Conservation (phyloP, 441 rosid genomes). For the Populus tomentosa region DNA sequence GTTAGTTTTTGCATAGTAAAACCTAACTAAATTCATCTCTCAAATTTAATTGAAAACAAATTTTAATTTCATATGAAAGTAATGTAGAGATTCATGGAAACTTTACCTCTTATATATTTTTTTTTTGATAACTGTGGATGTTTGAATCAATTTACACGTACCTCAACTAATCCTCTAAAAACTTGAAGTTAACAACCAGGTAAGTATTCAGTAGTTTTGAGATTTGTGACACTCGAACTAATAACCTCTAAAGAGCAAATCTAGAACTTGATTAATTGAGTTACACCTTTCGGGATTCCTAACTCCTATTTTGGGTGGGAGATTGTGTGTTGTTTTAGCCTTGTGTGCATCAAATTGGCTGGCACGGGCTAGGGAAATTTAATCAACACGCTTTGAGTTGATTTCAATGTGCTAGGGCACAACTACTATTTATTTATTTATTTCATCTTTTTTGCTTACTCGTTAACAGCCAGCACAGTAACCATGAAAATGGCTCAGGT, state of each 20-base stretch:
- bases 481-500: too few relatives aligned
- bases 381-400: not conserved
- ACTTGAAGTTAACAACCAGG: too few relatives aligned
- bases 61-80: not conserved
- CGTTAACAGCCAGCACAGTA: too few relatives aligned
- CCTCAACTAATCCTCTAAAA: too few relatives aligned
- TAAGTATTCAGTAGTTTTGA: too few relatives aligned
- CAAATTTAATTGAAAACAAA: not conserved
- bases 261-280: accelerated
- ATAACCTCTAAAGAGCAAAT: accelerated
- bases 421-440: not conserved
- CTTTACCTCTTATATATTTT: too few relatives aligned
- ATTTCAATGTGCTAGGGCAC: not conserved
- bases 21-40: not conserved
- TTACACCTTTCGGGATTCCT: accelerated
- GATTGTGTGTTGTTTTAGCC: not conserved
- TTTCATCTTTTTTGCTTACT: too few relatives aligned
- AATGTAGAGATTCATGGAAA: too few relatives aligned
- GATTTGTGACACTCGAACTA: too few relatives aligned
- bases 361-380: not conserved
- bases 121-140: too few relatives aligned
- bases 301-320: not conserved
- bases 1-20: not conserved
- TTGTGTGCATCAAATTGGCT: not conserved
- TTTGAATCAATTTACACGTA: accelerated